These are phyloP conservation scores for Mucor lusitanicus DNA, from an alignment of 371 early-diverging fungal species.

Conservation along the genomic window DNA sequence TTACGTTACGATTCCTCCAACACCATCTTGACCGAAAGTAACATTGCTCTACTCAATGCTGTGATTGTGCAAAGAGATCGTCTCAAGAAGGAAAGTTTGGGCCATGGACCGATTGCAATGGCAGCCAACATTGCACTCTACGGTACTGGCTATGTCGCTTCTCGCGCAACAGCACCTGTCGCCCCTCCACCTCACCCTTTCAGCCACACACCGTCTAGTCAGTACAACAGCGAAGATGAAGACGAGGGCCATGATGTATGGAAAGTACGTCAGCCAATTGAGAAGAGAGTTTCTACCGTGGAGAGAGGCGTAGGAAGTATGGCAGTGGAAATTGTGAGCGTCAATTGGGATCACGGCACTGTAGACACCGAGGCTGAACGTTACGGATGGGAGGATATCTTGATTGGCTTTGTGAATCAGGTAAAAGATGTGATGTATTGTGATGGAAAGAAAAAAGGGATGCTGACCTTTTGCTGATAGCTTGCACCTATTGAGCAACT, in stretches of 20 bases:
- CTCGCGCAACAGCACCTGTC: slow-evolving; percentile 2
- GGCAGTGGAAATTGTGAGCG: slow-evolving; percentile 25
- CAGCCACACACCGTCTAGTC: neutral
- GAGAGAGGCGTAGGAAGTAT: slow-evolving; percentile 39
- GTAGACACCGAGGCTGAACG: slow-evolving; percentile 38
- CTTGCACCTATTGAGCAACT: slow-evolving; percentile 49
- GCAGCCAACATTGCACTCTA: slow-evolving; percentile 20
- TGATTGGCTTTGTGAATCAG: slow-evolving; percentile 52
- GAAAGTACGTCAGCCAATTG: slow-evolving; percentile 7
- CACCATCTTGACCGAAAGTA: slow-evolving; percentile 35
- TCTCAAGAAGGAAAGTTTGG: slow-evolving; percentile 23
- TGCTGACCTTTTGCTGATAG: slow-evolving; percentile 19
- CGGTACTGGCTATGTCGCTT: slow-evolving; percentile 29
- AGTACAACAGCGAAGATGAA: slow-evolving; percentile 16
- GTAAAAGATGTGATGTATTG: slow-evolving; percentile 24
- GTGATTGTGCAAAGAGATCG: slow-evolving; percentile 40
- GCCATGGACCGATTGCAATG: slow-evolving; percentile 21
- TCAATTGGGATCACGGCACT: slow-evolving; percentile 38
- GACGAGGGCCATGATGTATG: slow-evolving; percentile 3
- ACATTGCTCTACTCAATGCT: slow-evolving; percentile 43
- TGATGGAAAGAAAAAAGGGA: neutral
- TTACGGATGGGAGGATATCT: slow-evolving; percentile 48
- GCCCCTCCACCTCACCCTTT: neutral
- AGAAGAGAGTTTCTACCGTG: slow-evolving; percentile 3
- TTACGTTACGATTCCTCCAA: slow-evolving; percentile 25